phyloP scores from a whole-genome alignment of 768 basidiomycete genomes.

The Cystobasidium ongulense region DNA sequence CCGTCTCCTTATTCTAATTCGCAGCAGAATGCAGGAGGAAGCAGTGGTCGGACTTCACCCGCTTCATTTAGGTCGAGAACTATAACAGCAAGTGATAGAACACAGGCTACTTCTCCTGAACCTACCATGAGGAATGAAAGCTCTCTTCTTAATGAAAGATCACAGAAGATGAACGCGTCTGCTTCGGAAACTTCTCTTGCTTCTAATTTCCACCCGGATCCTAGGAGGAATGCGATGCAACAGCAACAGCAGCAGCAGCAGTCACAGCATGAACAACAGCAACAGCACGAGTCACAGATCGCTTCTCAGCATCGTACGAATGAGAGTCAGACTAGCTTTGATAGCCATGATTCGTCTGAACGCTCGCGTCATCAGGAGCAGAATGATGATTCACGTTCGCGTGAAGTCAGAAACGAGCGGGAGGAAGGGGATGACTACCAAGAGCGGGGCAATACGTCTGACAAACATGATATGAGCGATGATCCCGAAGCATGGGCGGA shows the following conservation, averaged over 20 bases:
- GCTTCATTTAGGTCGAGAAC: background rate
- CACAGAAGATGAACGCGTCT: background rate
- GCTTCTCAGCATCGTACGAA: background rate
- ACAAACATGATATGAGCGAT: conserved; percentile 21
- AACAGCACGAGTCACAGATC: background rate
- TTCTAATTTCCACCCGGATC: conserved; percentile 8
- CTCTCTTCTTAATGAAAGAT: background rate
- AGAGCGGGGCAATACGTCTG: conserved; percentile 38
- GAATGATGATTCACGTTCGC: background rate
- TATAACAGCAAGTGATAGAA: background rate
- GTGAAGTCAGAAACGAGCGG: conserved; percentile 22
- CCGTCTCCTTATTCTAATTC: background rate
- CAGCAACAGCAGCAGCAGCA: background rate
- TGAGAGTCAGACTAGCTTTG: background rate
- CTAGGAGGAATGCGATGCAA: conserved; percentile 9
- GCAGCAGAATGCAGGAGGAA: background rate
- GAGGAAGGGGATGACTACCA: conserved; percentile 25
- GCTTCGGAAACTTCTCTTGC: conserved; percentile 5
- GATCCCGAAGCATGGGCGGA: conserved; percentile 46
- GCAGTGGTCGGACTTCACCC: background rate
- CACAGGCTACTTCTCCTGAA: conserved; percentile 3
- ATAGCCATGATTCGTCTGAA: background rate
- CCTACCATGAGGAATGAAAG: background rate
- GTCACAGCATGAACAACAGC: background rate
- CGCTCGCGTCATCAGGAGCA: background rate